Evolutionary conservation across 2,329 filamentous ascomycete species (phyloP).

Genomic region (Cladosporium phlei): DNA sequence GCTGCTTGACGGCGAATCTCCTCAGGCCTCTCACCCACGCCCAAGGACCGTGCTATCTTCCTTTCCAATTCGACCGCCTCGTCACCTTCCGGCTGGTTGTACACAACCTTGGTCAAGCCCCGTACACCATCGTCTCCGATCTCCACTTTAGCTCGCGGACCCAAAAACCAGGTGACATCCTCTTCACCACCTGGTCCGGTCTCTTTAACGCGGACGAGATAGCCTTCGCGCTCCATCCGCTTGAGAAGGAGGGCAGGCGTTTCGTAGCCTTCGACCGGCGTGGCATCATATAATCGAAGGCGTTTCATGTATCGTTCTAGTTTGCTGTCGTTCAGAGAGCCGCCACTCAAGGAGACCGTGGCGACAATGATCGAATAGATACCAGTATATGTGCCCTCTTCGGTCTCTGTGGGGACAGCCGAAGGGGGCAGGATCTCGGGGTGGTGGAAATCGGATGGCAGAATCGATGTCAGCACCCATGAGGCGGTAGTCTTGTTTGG

Average conservation of each 20-base stretch:
- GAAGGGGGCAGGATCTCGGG: conserved; percentile 65
- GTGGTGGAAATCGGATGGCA: conserved; percentile 62
- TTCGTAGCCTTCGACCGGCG: conserved; percentile 52
- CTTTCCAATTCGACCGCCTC: conserved; percentile 30
- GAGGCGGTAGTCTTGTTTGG: conserved; percentile 39
- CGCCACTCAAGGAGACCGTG: conserved; percentile 68
- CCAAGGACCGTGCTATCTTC: conserved; percentile 32
- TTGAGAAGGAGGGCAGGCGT: conserved; percentile 71
- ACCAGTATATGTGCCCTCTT: conserved; percentile 74
- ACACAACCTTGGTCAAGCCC: conserved; percentile 59
- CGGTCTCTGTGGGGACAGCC: conserved; percentile 57
- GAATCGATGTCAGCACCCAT: conserved; percentile 71
- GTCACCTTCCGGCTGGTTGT: conserved; percentile 35
- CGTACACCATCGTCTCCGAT: conserved; percentile 72
- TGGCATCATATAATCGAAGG: conserved; percentile 69
- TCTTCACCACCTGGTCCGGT: conserved; percentile 63
- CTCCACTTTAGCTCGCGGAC: conserved; percentile 79
- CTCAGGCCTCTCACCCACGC: conserved; percentile 19
- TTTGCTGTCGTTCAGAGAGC: conserved; percentile 70
- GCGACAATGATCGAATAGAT: conserved; percentile 77
- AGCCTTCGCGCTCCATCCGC: conserved; percentile 74
- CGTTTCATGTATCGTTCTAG: conserved; percentile 70
- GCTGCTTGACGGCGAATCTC: neutral
- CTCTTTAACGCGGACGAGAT: conserved; percentile 71
- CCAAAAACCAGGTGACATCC: conserved; percentile 74